phyloP scores from a whole-genome alignment of 768 basidiomycete species.

The Boletales sp. region DNA sequence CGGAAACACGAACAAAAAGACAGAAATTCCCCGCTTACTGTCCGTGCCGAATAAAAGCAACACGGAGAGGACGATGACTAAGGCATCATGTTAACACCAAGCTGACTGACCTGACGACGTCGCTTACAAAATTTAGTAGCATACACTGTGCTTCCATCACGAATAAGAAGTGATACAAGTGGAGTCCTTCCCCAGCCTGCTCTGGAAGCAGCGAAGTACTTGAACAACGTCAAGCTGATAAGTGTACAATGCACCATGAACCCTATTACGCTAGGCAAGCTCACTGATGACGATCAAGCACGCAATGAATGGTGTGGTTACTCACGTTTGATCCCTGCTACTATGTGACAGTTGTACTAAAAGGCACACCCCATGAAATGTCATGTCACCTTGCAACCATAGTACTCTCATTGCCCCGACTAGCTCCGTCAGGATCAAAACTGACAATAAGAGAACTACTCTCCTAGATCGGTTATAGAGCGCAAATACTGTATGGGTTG shows the following conservation, averaged over 20 bases:
- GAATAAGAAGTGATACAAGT: constrained; percentile 18
- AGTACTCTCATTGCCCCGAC: constrained; percentile 2
- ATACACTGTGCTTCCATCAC: constrained; percentile 14
- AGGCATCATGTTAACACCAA: neutral
- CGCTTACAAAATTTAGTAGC: constrained; percentile 8
- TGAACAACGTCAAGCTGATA: constrained; percentile 15
- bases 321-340: constrained; percentile 10
- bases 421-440: constrained; percentile 4
- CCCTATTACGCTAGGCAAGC: constrained; percentile 7
- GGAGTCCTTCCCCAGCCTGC: constrained; percentile 17
- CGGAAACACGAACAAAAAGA: constrained; percentile 5
- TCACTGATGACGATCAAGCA: neutral
- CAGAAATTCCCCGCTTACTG: neutral
- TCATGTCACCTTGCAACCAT: neutral
- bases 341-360: neutral
- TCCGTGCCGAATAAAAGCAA: neutral
- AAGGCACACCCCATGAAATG: constrained; percentile 11
- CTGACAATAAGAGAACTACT: constrained; percentile 4
- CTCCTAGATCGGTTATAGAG: constrained; percentile 16
- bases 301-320: neutral
- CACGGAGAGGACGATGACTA: neutral
- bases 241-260: constrained; percentile 14
- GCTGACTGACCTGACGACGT: neutral
- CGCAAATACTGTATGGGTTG: constrained; percentile 11
- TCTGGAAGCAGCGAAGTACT: constrained; percentile 15